Evolutionary conservation across 345 rosid species (phyloP), one percentile per base, ranked within the genome.

Genomic region (Eucalyptus erythrocorys): DNA sequence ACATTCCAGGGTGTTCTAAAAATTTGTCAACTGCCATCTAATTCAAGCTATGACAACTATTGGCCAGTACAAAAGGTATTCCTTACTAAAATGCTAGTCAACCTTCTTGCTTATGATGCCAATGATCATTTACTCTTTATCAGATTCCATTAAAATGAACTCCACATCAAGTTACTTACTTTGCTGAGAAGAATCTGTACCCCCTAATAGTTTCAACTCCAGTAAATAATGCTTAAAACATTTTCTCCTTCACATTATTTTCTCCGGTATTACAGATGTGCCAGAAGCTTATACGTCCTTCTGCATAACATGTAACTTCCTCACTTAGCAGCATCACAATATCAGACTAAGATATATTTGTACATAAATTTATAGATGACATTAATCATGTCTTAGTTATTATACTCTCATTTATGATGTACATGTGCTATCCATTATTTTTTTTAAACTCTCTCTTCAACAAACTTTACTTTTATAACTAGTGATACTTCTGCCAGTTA

Each of bases 161-260:
- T 87, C 99, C 99, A 88, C 99, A 97, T 94, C 99, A 97, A 93
- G 98, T 97, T 87, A 95, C 99, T 80, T 97, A 96, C 93, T 96
- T 93, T 87, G 93, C 98, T 4, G 99, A 97, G 94, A 95, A 90
- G 93, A 97, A 96, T 89, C 92, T 97, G 87, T 97, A 97, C 89
- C 95, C 97, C 1, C 91, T 97, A 88, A 96, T 97, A 89, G 98
- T 97, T 91, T 96, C 98, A 79, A 92, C 94, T 92, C 99, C 98
- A 76, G 99, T 97, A 92, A 95, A 98, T 93, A 47, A 76, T 55
- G 22, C 79, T 26, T 59, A 11, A 59, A 43, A 55, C 84, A 40
- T 45, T 87, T 53, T 48, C 85, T 85, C 68, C 66, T 80, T 86
- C 66, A 59, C 66, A 59, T 59, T 13, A n/a, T 59, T 24, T 59